Conservation (phyloP, 2,329 filamentous ascomycete species). For the Pseudogymnoascus sp. region DNA sequence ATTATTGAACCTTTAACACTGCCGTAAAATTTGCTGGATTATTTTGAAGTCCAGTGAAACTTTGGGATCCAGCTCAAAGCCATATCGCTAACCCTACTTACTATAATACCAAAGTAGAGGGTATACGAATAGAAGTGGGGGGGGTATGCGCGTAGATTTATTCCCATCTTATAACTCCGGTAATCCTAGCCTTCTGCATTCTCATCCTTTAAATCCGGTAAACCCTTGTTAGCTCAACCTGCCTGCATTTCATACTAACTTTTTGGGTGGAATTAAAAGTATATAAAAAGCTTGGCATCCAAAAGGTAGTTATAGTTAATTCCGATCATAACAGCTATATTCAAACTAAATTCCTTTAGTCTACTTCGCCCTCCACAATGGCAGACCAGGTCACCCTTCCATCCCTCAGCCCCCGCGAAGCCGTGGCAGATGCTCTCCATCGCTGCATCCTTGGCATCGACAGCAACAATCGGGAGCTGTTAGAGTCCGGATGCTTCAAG, state of each 20-base stretch:
- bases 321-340: background rate
- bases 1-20: no score
- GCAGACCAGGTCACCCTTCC: conserved; percentile 6
- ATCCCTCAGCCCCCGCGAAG: conserved; percentile 20
- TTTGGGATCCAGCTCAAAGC: no score
- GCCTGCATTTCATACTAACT: background rate
- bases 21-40: no score
- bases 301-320: background rate
- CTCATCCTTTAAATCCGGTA: background rate
- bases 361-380: background rate
- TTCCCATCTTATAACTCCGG: background rate
- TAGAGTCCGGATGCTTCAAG: conserved; percentile 19
- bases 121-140: background rate
- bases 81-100: no score
- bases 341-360: background rate
- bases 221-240: background rate
- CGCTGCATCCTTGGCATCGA: conserved; percentile 21
- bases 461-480: conserved; percentile 16
- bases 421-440: conserved; percentile 22
- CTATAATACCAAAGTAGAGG: no score
- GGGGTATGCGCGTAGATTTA: background rate
- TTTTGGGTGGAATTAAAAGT: background rate
- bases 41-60: no score
- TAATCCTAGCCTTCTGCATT: background rate
- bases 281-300: background rate